Conservation (phyloP, 441 rosid species). For the Euphorbia corollata region DNA sequence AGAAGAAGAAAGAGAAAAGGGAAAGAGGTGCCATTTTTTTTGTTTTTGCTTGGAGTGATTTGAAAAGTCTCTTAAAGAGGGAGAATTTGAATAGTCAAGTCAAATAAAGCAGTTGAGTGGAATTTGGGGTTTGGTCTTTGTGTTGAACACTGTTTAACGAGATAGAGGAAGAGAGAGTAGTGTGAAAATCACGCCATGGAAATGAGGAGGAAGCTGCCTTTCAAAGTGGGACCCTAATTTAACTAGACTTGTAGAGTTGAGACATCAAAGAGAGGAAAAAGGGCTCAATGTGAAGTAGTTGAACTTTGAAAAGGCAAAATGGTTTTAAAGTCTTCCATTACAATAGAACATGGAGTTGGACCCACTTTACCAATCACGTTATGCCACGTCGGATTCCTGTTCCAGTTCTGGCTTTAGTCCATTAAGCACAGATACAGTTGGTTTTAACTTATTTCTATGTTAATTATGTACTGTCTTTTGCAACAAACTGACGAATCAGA, state of each 20-base stretch:
- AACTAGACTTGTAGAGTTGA: not conserved
- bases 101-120: not conserved
- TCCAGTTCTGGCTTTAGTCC: not conserved
- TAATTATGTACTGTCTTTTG: not conserved
- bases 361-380: not conserved
- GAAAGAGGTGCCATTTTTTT: too few relatives aligned
- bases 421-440: not conserved
- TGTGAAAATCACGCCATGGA: constrained; percentile 2
- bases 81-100: constrained; percentile 1
- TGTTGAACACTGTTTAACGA: not conserved
- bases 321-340: not conserved
- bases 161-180: not conserved
- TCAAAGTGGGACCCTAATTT: not conserved
- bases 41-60: too few relatives aligned
- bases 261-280: too few relatives aligned
- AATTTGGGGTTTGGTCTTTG: not conserved
- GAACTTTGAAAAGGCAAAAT: not conserved
- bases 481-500: not conserved
- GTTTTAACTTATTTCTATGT: not conserved
- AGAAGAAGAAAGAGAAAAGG: not conserved
- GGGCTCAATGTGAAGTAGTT: too few relatives aligned
- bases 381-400: not conserved
- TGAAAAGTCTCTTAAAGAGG: not conserved
- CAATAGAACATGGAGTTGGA: not conserved
- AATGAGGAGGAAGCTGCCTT: constrained; percentile 1